Evolutionary conservation across 495 filamentous ascomycete genomes (phyloP).

Genomic region (Penicillium soppii): DNA sequence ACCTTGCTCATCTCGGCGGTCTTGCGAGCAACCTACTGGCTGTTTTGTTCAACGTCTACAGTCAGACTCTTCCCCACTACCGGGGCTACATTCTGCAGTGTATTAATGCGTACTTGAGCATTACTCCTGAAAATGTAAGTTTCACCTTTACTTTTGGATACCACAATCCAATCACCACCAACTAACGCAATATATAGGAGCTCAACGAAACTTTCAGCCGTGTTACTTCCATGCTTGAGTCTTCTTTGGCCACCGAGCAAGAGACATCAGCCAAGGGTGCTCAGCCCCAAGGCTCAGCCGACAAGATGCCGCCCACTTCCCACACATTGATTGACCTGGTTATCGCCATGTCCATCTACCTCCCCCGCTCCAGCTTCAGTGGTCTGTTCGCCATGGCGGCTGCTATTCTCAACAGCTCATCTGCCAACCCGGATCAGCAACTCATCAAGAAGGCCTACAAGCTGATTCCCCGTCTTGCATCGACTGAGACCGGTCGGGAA

Average conservation of each 20-base stretch:
- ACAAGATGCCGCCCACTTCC: slow-evolving; percentile 84
- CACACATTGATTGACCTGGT: slow-evolving; percentile 96
- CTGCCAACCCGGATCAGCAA: slow-evolving; percentile 66
- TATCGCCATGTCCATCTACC: slow-evolving; percentile 90
- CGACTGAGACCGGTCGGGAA: slow-evolving; percentile 67
- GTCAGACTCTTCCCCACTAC: slow-evolving; percentile 88
- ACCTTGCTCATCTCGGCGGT: slow-evolving; percentile 70
- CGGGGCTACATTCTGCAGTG: slow-evolving; percentile 86
- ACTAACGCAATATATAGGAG: slow-evolving; percentile 52
- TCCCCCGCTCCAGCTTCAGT: slow-evolving; percentile 78
- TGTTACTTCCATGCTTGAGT: slow-evolving; percentile 79
- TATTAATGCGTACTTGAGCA: slow-evolving; percentile 90
- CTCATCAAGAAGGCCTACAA: slow-evolving; percentile 99
- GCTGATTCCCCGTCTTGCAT: slow-evolving; percentile 82
- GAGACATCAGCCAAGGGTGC: slow-evolving; percentile 62
- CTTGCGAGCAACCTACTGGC: slow-evolving; percentile 87
- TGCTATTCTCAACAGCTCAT: slow-evolving; percentile 65
- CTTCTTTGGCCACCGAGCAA: slow-evolving; percentile 54
- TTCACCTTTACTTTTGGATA: neutral
- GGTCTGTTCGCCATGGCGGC: slow-evolving; percentile 81
- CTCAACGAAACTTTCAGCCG: slow-evolving; percentile 83
- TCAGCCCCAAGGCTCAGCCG: slow-evolving; percentile 54
- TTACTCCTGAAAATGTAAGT: slow-evolving; percentile 65
- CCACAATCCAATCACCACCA: neutral
- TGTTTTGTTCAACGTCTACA: slow-evolving; percentile 97